These are phyloP conservation scores for Singerocomus inundabilis DNA, from an alignment of 1,284 basidiomycete genomes.

Conservation along the genomic window DNA sequence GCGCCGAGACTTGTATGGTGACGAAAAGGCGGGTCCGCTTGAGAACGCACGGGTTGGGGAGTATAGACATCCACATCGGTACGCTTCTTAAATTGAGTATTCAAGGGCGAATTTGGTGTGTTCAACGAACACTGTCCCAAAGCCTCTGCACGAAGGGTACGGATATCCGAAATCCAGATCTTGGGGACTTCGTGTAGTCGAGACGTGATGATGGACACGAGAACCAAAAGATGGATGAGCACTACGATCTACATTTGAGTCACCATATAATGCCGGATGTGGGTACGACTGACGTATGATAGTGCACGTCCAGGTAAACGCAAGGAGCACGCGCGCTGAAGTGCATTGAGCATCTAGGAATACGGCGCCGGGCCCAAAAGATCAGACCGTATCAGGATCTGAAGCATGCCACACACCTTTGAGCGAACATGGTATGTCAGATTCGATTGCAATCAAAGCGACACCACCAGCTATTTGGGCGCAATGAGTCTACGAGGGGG, in stretches of 20 bases:
- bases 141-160: slow-evolving; percentile 42
- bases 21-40: slow-evolving; percentile 34
- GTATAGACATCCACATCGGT: slow-evolving; percentile 39
- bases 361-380: slow-evolving; percentile 4
- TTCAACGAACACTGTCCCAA: slow-evolving; percentile 29
- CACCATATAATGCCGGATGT: neutral
- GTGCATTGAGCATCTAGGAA: slow-evolving; percentile 38
- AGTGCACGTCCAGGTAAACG: slow-evolving; percentile 63
- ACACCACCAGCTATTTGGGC: slow-evolving; percentile 44
- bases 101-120: slow-evolving; percentile 33
- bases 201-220: slow-evolving; percentile 37
- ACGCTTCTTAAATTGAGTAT: slow-evolving; percentile 33
- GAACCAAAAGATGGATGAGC: slow-evolving; percentile 41
- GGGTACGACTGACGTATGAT: slow-evolving; percentile 47
- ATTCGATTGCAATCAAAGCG: slow-evolving; percentile 41
- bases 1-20: slow-evolving; percentile 39
- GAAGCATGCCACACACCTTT: slow-evolving; percentile 12
- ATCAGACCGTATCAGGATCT: slow-evolving; percentile 10
- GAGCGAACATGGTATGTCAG: slow-evolving; percentile 22
- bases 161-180: slow-evolving; percentile 54
- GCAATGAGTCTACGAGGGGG: slow-evolving; percentile 8
- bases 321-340: slow-evolving; percentile 57
- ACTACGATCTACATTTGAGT: slow-evolving; percentile 32
- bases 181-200: slow-evolving; percentile 41
- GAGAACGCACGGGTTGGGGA: slow-evolving; percentile 41